These are phyloP conservation scores for Angophora floribunda DNA, from an alignment of 345 rosid species.

Conservation along the genomic window DNA sequence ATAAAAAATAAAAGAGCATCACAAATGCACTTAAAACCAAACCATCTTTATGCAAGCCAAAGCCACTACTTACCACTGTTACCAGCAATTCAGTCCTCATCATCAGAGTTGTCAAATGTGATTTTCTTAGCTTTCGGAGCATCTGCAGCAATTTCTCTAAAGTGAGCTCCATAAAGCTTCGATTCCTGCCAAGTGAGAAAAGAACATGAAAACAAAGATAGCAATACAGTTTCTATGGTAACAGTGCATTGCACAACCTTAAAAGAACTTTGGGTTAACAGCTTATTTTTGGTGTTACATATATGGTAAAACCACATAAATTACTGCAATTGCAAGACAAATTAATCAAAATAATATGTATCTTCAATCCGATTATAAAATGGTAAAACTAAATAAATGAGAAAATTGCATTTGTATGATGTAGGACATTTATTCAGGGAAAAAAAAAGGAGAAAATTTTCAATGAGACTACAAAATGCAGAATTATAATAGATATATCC, in stretches of 20 bases:
- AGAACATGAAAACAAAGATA: neutral
- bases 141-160: slow-evolving; percentile 76
- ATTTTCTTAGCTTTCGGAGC: slow-evolving; percentile 86
- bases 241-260: neutral
- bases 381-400: neutral
- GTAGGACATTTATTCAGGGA: neutral
- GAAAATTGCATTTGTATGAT: neutral
- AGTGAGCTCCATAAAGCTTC: slow-evolving; percentile 91
- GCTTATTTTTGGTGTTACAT: neutral
- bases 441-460: neutral
- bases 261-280: neutral
- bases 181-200: slow-evolving; percentile 48
- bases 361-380: neutral
- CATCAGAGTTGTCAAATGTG: slow-evolving; percentile 64
- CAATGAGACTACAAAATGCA: neutral
- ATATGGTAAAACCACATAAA: neutral
- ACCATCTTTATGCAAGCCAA: neutral
- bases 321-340: neutral
- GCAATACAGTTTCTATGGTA: neutral
- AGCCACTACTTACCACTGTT: neutral
- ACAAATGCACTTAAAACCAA: neutral
- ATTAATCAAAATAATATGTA: neutral
- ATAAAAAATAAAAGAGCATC: neutral
- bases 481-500: neutral
- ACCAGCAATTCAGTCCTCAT: slow-evolving; percentile 35